These are phyloP conservation scores for Aphanomyces astaci DNA, from an alignment of 352 stramenopile genomes.

Conservation along the genomic window DNA sequence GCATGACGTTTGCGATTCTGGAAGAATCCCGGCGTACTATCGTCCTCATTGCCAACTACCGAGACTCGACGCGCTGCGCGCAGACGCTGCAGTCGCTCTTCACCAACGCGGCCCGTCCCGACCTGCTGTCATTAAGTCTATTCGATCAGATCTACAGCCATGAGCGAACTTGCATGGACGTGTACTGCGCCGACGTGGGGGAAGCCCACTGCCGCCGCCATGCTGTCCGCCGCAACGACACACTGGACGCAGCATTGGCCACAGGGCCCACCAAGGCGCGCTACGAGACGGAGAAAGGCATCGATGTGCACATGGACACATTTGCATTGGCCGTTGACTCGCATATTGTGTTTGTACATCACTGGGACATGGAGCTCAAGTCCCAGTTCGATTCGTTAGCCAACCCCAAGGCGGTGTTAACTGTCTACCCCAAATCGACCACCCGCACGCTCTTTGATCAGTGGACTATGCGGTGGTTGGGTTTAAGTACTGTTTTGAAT, in stretches of 20 bases:
- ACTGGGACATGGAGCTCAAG: constrained; percentile 69
- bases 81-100: constrained; percentile 76
- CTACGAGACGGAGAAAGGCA: constrained; percentile 62
- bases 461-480: neutral
- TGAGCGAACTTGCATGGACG: no score
- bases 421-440: constrained; percentile 68
- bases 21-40: no score
- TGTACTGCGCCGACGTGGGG: no score
- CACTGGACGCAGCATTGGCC: constrained; percentile 59
- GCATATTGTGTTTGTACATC: constrained; percentile 60
- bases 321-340: constrained; percentile 77
- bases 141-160: no score
- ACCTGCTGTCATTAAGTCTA: constrained; percentile 53
- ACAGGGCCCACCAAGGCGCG: constrained; percentile 54
- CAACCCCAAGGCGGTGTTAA: constrained; percentile 69
- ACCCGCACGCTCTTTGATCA: constrained; percentile 27
- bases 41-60: constrained; percentile 72
- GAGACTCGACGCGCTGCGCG: constrained; percentile 57
- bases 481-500: neutral
- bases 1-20: no score
- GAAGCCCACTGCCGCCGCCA: no score
- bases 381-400: constrained; percentile 54
- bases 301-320: constrained; percentile 45
- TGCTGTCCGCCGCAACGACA: no score
- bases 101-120: constrained; percentile 46